phyloP scores from a whole-genome alignment of 192 early-diverging fungal species.

The Ambispora gerdemannii region DNA sequence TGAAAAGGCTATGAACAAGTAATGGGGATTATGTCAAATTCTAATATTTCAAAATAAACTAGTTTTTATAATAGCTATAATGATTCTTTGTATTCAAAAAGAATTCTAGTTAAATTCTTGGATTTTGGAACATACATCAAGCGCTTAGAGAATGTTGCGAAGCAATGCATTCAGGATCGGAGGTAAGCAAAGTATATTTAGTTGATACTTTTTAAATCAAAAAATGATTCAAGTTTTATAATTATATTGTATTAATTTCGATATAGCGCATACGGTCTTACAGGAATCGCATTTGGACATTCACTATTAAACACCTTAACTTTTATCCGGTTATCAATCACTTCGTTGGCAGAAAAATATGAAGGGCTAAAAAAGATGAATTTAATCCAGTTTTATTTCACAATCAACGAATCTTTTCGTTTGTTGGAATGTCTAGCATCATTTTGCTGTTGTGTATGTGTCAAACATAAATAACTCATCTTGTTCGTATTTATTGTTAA shows the following conservation, averaged over 20 bases:
- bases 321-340: slow-evolving; percentile 31
- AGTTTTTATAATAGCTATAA: not conserved
- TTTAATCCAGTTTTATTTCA: slow-evolving; percentile 33
- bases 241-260: slow-evolving; percentile 1
- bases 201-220: not conserved
- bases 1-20: slow-evolving; percentile 16
- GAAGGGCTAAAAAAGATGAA: slow-evolving; percentile 6
- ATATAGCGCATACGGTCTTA: slow-evolving; percentile 31
- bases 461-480: too few species aligned
- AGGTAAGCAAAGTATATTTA: slow-evolving; percentile 21
- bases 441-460: slow-evolving; percentile 31
- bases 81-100: not conserved
- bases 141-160: slow-evolving; percentile 29
- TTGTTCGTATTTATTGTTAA: too few species aligned
- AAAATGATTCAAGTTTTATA: not conserved
- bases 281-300: slow-evolving; percentile 37
- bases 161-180: slow-evolving; percentile 18
- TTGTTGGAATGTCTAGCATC: slow-evolving; percentile 29
- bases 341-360: slow-evolving; percentile 8
- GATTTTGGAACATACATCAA: slow-evolving; percentile 31
- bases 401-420: slow-evolving; percentile 26
- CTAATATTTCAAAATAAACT: not conserved
- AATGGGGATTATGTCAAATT: not conserved
- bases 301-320: slow-evolving; percentile 24
- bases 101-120: slow-evolving; percentile 10